Percentiles rank a stretch among this genome's conserved stretches.
Conservation (phyloP, 1,139 yeast genomes). For the Sugiyamaella japonica region DNA sequence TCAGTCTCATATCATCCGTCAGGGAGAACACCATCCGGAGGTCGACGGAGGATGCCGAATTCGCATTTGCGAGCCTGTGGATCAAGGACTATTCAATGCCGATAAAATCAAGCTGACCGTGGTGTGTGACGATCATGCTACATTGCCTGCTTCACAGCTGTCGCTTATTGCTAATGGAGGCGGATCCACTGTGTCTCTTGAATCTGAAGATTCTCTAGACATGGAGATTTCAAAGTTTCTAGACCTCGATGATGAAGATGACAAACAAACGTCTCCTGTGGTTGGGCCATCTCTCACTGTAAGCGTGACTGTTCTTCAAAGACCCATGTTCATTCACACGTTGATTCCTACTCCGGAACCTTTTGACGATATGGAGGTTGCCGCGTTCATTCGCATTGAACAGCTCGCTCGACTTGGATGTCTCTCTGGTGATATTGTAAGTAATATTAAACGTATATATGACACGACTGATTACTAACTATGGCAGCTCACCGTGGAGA, state of each 20-base stretch:
- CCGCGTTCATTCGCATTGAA: constrained; percentile 54
- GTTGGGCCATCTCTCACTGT: constrained; percentile 15
- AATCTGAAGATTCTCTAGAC: constrained; percentile 24
- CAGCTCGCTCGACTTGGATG: constrained; percentile 59
- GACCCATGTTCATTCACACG: constrained; percentile 27
- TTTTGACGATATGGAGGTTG: constrained; percentile 46
- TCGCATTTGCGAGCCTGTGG: constrained; percentile 67
- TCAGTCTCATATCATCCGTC: constrained; percentile 30
- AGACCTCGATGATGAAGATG: constrained; percentile 24
- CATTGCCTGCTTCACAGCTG: constrained; percentile 21
- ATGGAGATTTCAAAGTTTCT: constrained; percentile 35
- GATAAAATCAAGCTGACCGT: constrained; percentile 53
- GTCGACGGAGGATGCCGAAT: constrained; percentile 38
- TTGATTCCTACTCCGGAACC: constrained; percentile 35
- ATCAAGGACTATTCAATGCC: constrained; percentile 57
- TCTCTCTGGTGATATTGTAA: constrained; percentile 68
- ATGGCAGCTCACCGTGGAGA: constrained; percentile 10
- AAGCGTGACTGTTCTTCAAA: constrained; percentile 28
- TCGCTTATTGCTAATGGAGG: not conserved
- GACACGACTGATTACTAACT: not conserved
- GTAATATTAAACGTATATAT: constrained; percentile 29
- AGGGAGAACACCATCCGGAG: constrained; percentile 34
- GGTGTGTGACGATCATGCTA: constrained; percentile 41
- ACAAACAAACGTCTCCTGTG: constrained; percentile 8
- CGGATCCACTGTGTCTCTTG: constrained; percentile 7